Percentiles rank a stretch among this genome's conserved stretches.
Conservation (phyloP, 129 eudicot species). For the Glebionis coronaria region DNA sequence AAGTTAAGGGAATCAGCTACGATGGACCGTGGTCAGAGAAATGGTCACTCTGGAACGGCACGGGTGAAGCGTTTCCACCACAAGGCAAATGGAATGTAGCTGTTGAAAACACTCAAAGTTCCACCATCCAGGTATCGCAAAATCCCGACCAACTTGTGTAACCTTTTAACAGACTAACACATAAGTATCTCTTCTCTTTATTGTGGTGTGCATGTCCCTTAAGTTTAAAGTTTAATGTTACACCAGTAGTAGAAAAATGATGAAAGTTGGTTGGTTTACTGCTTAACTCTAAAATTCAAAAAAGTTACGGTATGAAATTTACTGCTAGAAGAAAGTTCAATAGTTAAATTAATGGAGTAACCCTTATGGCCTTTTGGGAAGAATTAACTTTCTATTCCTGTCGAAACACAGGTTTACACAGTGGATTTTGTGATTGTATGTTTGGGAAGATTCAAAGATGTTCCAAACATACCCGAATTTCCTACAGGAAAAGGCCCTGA, state of each 20-base stretch:
- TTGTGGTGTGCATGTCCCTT: too few species aligned
- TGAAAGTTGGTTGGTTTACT: too few species aligned
- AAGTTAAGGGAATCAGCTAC: conserved; percentile 9
- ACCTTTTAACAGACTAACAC: too few species aligned
- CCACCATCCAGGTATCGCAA: conserved; percentile 2
- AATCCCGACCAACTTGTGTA: too few species aligned
- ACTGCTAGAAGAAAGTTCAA: too few species aligned
- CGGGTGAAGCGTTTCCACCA: conserved; percentile 3
- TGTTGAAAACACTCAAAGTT: neutral
- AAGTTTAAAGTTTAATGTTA: too few species aligned
- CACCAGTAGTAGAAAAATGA: too few species aligned
- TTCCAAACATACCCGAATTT: conserved; percentile 9
- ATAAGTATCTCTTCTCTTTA: too few species aligned
- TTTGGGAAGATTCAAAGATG: conserved; percentile 13
- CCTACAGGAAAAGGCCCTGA: conserved; percentile 6
- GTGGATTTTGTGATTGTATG: conserved; percentile 10
- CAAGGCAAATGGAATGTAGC: conserved; percentile 11
- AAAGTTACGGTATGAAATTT: too few species aligned
- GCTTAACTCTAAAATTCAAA: too few species aligned
- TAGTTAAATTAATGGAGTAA: too few species aligned
- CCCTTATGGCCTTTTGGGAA: too few species aligned
- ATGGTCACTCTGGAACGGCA: conserved; percentile 5
- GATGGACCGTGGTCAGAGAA: neutral
- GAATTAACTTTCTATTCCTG: neutral
- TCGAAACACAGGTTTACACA: neutral